These are phyloP conservation scores for Passalora sequoiae DNA, from an alignment of 2,329 filamentous ascomycete genomes.

Conservation along the genomic window DNA sequence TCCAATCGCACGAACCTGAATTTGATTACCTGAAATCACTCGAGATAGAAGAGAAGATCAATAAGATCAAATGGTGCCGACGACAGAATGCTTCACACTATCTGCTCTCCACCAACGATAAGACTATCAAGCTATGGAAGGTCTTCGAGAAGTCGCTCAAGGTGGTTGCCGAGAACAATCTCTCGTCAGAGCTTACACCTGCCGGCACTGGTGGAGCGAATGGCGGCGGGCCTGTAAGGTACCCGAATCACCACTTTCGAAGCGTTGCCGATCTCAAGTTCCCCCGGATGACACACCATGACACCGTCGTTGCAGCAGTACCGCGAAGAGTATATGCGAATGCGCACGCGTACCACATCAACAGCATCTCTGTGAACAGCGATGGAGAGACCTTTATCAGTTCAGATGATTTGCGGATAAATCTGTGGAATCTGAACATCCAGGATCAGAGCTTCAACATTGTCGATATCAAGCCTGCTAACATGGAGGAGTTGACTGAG, in stretches of 20 bases:
- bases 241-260: slow-evolving; percentile 70
- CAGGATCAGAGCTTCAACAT: slow-evolving; percentile 99
- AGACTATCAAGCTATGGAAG: slow-evolving; percentile 99
- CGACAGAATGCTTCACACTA: slow-evolving; percentile 98
- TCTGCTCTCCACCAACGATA: slow-evolving; percentile 96
- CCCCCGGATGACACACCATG: slow-evolving; percentile 92
- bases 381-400: slow-evolving; percentile 99
- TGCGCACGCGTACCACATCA: slow-evolving; percentile 98
- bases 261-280: slow-evolving; percentile 81
- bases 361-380: slow-evolving; percentile 99
- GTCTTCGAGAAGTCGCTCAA: slow-evolving; percentile 99
- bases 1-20: slow-evolving; percentile 98
- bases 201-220: slow-evolving; percentile 57
- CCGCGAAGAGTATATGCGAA: slow-evolving; percentile 96
- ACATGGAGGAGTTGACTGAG: slow-evolving; percentile 99
- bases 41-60: slow-evolving; percentile 99
- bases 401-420: slow-evolving; percentile 95
- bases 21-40: slow-evolving; percentile 99
- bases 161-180: slow-evolving; percentile 97
- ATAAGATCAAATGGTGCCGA: slow-evolving; percentile 99
- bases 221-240: slow-evolving; percentile 68
- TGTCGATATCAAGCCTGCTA: slow-evolving; percentile 98
- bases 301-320: slow-evolving; percentile 94
- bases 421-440: slow-evolving; percentile 98
- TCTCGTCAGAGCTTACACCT: slow-evolving; percentile 89